A percentile compares a stretch with the other conserved stretches of the same genome.
These are phyloP conservation scores for Eucalyptus cladocalyx DNA, from an alignment of 345 rosid genomes.

Conservation along the genomic window DNA sequence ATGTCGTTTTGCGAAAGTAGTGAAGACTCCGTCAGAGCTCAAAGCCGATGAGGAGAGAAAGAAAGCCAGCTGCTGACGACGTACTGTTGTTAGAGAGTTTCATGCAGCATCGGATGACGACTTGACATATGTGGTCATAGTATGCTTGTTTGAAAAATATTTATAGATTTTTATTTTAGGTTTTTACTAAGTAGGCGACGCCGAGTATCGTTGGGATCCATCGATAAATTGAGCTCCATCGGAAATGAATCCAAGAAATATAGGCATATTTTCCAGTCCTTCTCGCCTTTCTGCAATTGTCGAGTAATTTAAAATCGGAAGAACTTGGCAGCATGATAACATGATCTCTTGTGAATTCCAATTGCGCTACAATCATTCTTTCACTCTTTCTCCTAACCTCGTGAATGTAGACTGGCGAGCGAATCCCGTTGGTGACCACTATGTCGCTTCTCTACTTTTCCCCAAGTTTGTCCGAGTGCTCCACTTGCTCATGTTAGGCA, in stretches of 20 bases:
- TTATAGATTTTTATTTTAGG: not conserved
- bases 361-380: not conserved
- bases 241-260: not conserved
- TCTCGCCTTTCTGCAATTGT: not conserved
- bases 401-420: not conserved
- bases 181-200: not conserved
- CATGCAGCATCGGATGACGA: not conserved
- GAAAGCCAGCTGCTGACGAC: not conserved
- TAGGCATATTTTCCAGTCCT: not conserved
- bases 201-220: not conserved
- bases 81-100: not conserved
- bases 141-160: not conserved
- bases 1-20: not conserved
- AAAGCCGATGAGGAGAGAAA: not conserved
- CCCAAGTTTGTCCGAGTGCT: not conserved
- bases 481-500: not conserved
- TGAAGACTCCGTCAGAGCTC: not conserved
- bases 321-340: not conserved
- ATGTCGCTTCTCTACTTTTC: not conserved
- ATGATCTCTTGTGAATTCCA: not conserved
- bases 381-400: not conserved
- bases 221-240: not conserved
- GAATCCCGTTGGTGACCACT: not conserved
- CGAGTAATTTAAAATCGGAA: not conserved
- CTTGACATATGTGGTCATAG: not conserved